Evolutionary conservation across 192 early-diverging fungal species (phyloP), one percentile per base, ranked within the genome.

Genomic region (Coemansia sp.): DNA sequence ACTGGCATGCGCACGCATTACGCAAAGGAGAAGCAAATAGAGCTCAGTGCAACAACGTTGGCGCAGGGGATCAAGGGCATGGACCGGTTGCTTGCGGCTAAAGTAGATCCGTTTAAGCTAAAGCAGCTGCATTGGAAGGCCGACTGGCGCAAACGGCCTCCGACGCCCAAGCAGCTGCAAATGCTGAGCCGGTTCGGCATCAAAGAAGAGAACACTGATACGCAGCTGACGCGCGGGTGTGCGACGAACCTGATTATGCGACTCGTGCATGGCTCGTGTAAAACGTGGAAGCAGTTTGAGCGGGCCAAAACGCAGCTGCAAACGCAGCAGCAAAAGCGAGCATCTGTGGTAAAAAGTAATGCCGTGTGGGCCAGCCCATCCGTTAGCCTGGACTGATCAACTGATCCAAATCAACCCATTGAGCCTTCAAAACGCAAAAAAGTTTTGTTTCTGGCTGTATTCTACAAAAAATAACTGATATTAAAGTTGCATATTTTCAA

Each of bases 191-290:
- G 72, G 23, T 48, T 72, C 14, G 86, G 80, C 5, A 66, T 83
- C 56, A 64, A 72, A 5, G 62, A 26, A 48, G 27, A 21, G 5
- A 17, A 57, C 37, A 6, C 4, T 43, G 62, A 38, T 45, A 12
- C 14, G 49, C 25, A 38, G 41, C 19, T 86, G 47, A 87, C 81
- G 0, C 88, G 87, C 31, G 93, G 91, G 9, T 83, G 82, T 25
- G 93, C 91, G 1, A 81, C 87, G 53, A 87, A 92, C 68, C 55
- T 94, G 50, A 86, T 93, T 43, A 78, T 84, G 21, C 72, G 82
- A 14, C 41, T 88, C 31, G 74, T 66, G 1, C 74, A 83, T 54
- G 91, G 91, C 1, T 79, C 80, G 6, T 61, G 68, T 5, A 82
- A 79, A 55, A 62, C 68, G 17, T 87, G 87, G 87, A 77, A 26